Base-by-base conservation (phyloP, 768 basidiomycete genomes). In the Gloeostereum incarnatum region DNA sequence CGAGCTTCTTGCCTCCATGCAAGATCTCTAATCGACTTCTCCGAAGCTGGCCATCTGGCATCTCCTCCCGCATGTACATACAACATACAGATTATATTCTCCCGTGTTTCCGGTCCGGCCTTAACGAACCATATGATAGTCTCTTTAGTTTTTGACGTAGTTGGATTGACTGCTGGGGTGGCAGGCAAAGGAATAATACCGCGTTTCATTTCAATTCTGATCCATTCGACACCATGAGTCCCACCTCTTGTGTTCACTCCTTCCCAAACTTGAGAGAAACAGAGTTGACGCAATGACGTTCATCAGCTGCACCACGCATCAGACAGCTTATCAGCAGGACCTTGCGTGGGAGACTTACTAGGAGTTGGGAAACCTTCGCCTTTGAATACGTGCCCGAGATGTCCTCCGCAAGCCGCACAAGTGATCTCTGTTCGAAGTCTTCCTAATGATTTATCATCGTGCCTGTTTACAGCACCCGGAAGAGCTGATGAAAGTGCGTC, bases 351-450 rank as follows among this genome's bases (percentile, higher is more conserved):
- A 14, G 5, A 62, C 81, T 25, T 54, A 82, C 86, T 89, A 3
- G 89, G 89, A 0, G 78, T 89, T 4, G 60, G 40, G 59, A 73
- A 91, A 2, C 83, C 82, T 59, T 94, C 92, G 25, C 91, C 91
- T 52, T 87, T 86, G 74, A 97, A 97, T 27, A 97, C 86, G 54
- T 97, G 92, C 3, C 93, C 93, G 4, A 97, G 69, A 56, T 97
- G 93, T 1, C 92, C 90, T 6, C 88, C 90, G 51, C 92, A 94
- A 2, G 88, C 84, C 13, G 87, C 71, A 52, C 90, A 94, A 19
- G 76, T 82, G 32, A 97, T 94, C 63, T 96, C 92, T 13, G 65
- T 90, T 35, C 92, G 74, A 5, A 61, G 60, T 71, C 75, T 81
- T 30, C 82, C 82, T 40, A 71, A 58, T 0, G 78, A 59, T 11